Evolutionary conservation across 164 flowering plant species (phyloP).

Genomic region (Liriodendron chinense): DNA sequence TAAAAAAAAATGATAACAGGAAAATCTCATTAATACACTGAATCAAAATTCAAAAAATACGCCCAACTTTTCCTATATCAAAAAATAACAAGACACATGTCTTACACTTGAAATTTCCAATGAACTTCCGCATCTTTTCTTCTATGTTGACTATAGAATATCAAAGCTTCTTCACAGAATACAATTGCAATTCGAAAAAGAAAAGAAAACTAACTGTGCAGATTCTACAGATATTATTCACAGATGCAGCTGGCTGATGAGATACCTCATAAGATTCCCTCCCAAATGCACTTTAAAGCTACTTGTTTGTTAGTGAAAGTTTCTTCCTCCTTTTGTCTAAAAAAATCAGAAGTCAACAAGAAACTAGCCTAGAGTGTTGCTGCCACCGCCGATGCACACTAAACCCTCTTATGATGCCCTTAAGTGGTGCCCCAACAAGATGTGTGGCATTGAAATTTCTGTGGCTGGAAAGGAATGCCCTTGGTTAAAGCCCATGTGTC

Average conservation of each 20-base stretch:
- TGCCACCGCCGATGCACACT: not conserved
- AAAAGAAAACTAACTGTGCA: not conserved
- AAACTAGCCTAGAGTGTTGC: not conserved
- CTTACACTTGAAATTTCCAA: not conserved
- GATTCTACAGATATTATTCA: slow-evolving; percentile 6
- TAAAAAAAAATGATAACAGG: no score
- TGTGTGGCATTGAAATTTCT: not conserved
- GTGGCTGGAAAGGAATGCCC: not conserved
- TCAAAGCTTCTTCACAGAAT: not conserved
- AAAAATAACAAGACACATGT: not conserved
- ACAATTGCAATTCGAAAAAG: slow-evolving; percentile 1
- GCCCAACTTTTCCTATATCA: not conserved
- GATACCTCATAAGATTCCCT: not conserved
- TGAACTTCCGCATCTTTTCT: not conserved
- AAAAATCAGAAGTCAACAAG: not conserved
- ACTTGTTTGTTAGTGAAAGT: slow-evolving; percentile 1
- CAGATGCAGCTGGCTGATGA: not conserved
- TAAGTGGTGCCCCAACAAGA: not conserved
- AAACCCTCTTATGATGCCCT: not conserved
- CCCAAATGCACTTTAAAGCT: not conserved
- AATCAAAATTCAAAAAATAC: no score
- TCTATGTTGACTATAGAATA: not conserved
- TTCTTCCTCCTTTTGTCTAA: not conserved
- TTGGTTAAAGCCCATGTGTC: not conserved
- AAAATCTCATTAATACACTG: no score